Base-by-base conservation (phyloP, 768 basidiomycete species). In the Sutorius australiensis region DNA sequence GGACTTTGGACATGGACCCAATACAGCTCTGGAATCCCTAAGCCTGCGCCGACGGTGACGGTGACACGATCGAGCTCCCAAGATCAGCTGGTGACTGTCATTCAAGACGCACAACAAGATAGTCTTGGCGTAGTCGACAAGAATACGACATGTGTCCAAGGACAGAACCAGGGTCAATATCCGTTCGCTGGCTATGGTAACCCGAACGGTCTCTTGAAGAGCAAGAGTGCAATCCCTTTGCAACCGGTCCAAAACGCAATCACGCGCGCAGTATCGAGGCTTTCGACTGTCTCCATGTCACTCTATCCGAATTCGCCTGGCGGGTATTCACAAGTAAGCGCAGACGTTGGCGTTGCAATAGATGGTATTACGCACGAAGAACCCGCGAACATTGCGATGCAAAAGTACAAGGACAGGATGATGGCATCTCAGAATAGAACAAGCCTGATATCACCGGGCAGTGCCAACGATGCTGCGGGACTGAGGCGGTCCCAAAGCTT, bases 1-100 rank as follows among this genome's bases (percentile, higher is more conserved):
- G 73, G 77, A 6, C 65, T 75, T 16, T 85, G 81, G 79, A 76
- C 69, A 31, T 84, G 81, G 81, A 76, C 80, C 0, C 79, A 80
- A 56, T 82, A 81, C 31, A 76, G 75, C 39, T 73, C 77, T 12
- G 70, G 65, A 12, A 61, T 70, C 44, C 68, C 59, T 4, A 71
- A 58, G 33, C 67, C 58, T 38, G 63, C 54, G 10, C 69, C 62
- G 27, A 54, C 33, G 31, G 55, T 58, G 40, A 62, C 55, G 28
- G 57, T 61, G 46, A 60, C 66, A n/a, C 61, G 61, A n/a, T 57
- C 64, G 24, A 61, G 60, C 28, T 58, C 60, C 32, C 60, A 59
- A 40, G 51, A 53, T 43, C 60, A 54, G 40, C 42, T 50, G 31
- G 24, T 48, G 24, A 43, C 45, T 13, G 41, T 37, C 33, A 56